Conservation (phyloP, 2,329 filamentous ascomycete species). For the Cladophialophora carrionii region DNA sequence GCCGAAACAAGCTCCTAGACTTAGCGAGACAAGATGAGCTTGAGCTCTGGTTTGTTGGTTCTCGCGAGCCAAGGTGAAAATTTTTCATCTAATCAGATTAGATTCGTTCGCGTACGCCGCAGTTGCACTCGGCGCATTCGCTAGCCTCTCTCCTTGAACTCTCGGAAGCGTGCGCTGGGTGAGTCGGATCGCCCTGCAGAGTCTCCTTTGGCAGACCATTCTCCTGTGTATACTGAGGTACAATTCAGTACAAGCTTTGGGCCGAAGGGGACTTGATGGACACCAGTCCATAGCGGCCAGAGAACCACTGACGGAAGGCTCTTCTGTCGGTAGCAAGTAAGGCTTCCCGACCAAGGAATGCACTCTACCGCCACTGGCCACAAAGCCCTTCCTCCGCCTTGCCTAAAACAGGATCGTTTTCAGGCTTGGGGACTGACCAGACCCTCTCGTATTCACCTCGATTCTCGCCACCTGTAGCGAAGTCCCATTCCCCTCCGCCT, state of each 20-base stretch:
- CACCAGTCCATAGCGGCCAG: not conserved
- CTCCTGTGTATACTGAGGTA: not conserved
- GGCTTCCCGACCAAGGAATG: not conserved
- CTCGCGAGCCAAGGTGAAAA: slow-evolving; percentile 6
- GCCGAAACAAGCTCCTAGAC: not conserved
- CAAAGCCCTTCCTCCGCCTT: slow-evolving; percentile 43
- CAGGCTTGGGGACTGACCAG: slow-evolving; percentile 53
- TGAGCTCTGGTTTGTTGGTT: slow-evolving; percentile 1
- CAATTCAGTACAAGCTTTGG: too few relatives aligned
- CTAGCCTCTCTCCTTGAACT: not conserved
- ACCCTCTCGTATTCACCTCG: slow-evolving; percentile 48
- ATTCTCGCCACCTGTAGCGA: slow-evolving; percentile 52
- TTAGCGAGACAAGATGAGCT: not conserved
- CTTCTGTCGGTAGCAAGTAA: not conserved
- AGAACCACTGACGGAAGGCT: not conserved
- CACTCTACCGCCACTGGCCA: slow-evolving; percentile 43
- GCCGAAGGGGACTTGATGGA: not conserved
- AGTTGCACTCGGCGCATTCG: not conserved
- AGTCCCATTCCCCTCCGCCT: slow-evolving; percentile 55
- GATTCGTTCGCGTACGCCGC: not conserved
- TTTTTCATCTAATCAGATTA: slow-evolving; percentile 15
- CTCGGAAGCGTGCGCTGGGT: not conserved
- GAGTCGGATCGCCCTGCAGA: not conserved
- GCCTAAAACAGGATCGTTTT: slow-evolving; percentile 55
- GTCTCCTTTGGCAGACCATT: not conserved